Percentiles rank a stretch among this genome's conserved stretches.
Conservation (phyloP, 805 yeast genomes). For the Huiozyma sinensis region DNA sequence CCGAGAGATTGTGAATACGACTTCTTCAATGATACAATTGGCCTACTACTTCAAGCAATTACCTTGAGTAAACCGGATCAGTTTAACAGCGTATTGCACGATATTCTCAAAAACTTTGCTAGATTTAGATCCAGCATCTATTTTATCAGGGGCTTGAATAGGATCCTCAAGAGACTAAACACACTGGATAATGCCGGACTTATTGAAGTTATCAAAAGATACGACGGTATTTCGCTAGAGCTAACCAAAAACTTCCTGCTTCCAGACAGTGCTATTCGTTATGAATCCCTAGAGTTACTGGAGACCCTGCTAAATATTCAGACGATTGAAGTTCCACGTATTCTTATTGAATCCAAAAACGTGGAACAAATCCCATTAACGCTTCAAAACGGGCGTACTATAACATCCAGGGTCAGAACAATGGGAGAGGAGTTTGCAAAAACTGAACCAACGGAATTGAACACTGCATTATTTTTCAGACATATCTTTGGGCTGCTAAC, state of each 20-base stretch:
- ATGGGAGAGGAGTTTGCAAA: slow-evolving; percentile 37
- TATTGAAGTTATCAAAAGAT: not conserved
- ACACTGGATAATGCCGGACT: not conserved
- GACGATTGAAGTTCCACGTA: slow-evolving; percentile 28
- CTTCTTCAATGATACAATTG: slow-evolving; percentile 34
- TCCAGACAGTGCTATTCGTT: slow-evolving; percentile 43
- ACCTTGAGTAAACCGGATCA: slow-evolving; percentile 17
- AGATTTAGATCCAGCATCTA: slow-evolving; percentile 28
- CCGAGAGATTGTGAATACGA: slow-evolving; percentile 2
- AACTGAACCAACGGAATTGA: slow-evolving; percentile 16
- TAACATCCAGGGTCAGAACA: slow-evolving; percentile 55
- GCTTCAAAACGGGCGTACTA: slow-evolving; percentile 62
- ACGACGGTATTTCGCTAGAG: not conserved
- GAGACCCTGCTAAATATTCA: slow-evolving; percentile 15
- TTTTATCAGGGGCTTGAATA: slow-evolving; percentile 30
- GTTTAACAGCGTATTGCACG: slow-evolving; percentile 8
- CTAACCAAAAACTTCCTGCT: slow-evolving; percentile 32
- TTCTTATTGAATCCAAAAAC: slow-evolving; percentile 40
- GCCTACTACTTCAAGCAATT: slow-evolving; percentile 30
- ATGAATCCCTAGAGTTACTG: slow-evolving; percentile 40
- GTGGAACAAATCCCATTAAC: slow-evolving; percentile 67
- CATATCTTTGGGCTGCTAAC: slow-evolving; percentile 62
- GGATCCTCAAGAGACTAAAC: slow-evolving; percentile 6
- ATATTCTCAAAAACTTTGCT: slow-evolving; percentile 17
- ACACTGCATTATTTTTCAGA: slow-evolving; percentile 26